Percentiles rank a stretch among this genome's conserved stretches.
These are phyloP conservation scores for Sarcocystis neurona DNA, from an alignment of 169 alveolate species.

Conservation along the genomic window DNA sequence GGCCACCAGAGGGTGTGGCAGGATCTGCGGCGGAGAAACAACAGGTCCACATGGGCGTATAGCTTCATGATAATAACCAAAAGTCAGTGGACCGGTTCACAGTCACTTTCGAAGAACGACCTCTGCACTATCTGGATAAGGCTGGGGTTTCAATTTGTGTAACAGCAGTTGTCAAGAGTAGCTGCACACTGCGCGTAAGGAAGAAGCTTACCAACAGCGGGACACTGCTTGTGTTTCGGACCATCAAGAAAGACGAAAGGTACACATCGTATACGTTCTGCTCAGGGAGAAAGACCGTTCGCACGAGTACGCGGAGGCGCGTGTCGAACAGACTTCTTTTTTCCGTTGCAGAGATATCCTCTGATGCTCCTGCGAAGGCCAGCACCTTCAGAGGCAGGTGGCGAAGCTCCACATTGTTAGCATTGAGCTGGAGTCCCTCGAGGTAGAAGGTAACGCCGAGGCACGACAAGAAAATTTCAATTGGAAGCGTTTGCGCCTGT, in stretches of 20 bases:
- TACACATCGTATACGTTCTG: slow-evolving; percentile 43
- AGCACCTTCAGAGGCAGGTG: slow-evolving; percentile 39
- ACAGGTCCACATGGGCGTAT: too few species aligned
- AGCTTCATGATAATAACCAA: too few species aligned
- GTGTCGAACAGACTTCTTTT: background rate
- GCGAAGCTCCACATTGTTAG: slow-evolving; percentile 32
- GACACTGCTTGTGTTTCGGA: slow-evolving; percentile 36
- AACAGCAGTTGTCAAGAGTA: too few species aligned
- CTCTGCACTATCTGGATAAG: too few species aligned
- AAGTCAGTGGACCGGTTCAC: too few species aligned
- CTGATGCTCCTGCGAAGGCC: background rate
- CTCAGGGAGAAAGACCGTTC: slow-evolving; percentile 44
- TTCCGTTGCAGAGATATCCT: background rate
- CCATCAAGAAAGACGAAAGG: slow-evolving; percentile 49
- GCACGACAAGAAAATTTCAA: slow-evolving; percentile 34
- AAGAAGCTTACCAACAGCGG: slow-evolving; percentile 53
- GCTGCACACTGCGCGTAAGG: background rate
- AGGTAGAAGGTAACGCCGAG: slow-evolving; percentile 49
- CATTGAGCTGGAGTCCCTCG: slow-evolving; percentile 32
- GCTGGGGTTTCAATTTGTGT: too few species aligned
- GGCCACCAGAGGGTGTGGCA: slow-evolving; percentile 58
- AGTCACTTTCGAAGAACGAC: too few species aligned
- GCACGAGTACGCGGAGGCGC: slow-evolving; percentile 35
- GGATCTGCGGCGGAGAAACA: background rate
- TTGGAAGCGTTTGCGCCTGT: slow-evolving; percentile 57